Base-by-base conservation (phyloP, 805 yeast genomes). In the Starmerella etchellsii region DNA sequence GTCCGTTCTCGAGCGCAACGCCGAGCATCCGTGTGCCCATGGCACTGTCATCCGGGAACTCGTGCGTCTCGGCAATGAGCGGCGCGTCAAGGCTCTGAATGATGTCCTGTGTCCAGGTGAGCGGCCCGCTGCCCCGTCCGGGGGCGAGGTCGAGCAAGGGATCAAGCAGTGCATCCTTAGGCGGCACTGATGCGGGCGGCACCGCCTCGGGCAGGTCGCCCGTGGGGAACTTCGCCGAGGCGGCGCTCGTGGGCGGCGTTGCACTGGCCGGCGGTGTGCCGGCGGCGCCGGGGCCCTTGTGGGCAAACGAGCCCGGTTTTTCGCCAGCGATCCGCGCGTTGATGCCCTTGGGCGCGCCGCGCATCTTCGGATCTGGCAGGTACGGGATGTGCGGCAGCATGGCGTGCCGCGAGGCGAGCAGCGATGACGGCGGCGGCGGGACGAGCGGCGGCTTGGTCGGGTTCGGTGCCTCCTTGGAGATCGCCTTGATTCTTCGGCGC, bases 31-130 rank as follows among this genome's bases (percentile, higher is more conserved):
- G 68, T 11, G 76, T 64, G 39, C 74, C 71, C 34, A 91, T 60
- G 29, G 69, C 70, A 34, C 77, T 85, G 31, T 69, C 67, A 49
- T 88, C 97, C 0, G 96, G 96, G 4, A 91, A 59, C 47, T 87
- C 87, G 56, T 68, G 82, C 28, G 73, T 67, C 50, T 88, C 94
- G 1, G 81, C 66, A 2, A 88, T 71, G 27, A 87, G 66, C 4
- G 91, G 88, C 1, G 91, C 73, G 50, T 81, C 84, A 41, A 83
- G 71, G 3, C 91, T 93, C 54, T 79, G 85, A 40, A 79, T 70
- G 15, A 91, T 82, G 55, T 91, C 97, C 58, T 87, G 95, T 19
- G 93, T 83, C 88, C 95, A 85, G 51, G 79, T 79, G 37, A 51
- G 34, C 16, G 57, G 56, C 14, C 55, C 54, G 30, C 51, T 46